Percentiles rank a stretch among this genome's conserved stretches.
Evolutionary conservation across 805 yeast genomes (phyloP).

Genomic region (Schwanniomyces pseudopolymorphus): DNA sequence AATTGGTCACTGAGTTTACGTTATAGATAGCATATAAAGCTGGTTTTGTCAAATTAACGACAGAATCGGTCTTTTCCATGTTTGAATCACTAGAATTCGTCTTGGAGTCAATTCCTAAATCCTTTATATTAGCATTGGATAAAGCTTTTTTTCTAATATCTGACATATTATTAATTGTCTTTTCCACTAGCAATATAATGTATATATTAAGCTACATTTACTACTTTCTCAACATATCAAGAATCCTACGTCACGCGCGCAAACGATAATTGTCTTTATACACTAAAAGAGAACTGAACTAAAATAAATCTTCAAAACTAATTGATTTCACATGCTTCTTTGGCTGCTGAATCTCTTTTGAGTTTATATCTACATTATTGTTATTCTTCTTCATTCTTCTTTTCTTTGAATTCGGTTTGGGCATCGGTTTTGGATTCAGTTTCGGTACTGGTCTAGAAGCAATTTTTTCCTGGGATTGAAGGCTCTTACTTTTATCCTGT

Average conservation of each 20-base stretch:
- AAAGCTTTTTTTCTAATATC: conserved; percentile 16
- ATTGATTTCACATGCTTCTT: conserved; percentile 18
- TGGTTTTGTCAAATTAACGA: conserved; percentile 50
- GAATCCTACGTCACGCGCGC: conserved; percentile 4
- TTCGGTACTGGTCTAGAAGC: neutral
- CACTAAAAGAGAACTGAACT: conserved; percentile 1
- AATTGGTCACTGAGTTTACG: conserved; percentile 39
- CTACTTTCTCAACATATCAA: neutral
- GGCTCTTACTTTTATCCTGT: neutral
- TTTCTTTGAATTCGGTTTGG: conserved; percentile 1
- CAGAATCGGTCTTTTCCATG: conserved; percentile 39
- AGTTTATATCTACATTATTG: neutral
- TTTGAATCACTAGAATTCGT: conserved; percentile 17
- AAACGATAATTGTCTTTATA: neutral
- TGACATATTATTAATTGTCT: neutral
- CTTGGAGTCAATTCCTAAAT: conserved; percentile 5
- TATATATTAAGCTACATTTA: neutral
- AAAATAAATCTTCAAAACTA: conserved; percentile 16
- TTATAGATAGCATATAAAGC: conserved; percentile 52
- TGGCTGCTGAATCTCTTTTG: neutral
- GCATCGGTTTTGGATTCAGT: conserved; percentile 4
- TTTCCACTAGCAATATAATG: neutral
- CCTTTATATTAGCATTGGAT: conserved; percentile 17
- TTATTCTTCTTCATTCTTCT: neutral
- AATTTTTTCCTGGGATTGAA: neutral